phyloP scores from a whole-genome alignment of 1,284 basidiomycete species.

The Pseudozyma hubeiensis region DNA sequence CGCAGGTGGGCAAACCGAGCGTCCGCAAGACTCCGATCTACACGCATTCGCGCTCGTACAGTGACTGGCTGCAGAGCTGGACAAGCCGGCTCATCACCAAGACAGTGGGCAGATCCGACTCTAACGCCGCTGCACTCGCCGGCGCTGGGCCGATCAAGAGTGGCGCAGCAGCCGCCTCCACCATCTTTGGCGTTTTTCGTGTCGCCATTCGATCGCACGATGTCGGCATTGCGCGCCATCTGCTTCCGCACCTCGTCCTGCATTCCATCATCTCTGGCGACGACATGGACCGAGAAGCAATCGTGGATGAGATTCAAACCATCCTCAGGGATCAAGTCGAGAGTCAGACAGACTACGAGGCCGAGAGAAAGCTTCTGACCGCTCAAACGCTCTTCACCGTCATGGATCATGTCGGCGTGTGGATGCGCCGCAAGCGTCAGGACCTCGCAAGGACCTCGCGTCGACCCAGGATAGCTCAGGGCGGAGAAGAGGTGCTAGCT shows the following conservation, averaged over 20 bases:
- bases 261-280: constrained; percentile 84
- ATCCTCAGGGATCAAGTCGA: constrained; percentile 88
- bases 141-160: constrained; percentile 60
- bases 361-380: constrained; percentile 60
- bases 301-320: constrained; percentile 81
- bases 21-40: constrained; percentile 73
- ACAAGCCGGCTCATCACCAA: constrained; percentile 80
- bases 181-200: constrained; percentile 84
- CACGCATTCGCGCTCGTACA: constrained; percentile 79
- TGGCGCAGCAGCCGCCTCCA: constrained; percentile 61
- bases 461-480: constrained; percentile 27
- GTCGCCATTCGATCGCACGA: constrained; percentile 87
- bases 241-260: constrained; percentile 91
- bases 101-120: constrained; percentile 66
- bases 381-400: constrained; percentile 91
- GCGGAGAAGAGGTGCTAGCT: constrained; percentile 55
- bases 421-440: constrained; percentile 75
- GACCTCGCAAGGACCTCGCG: constrained; percentile 47
- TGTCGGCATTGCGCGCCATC: constrained; percentile 86
- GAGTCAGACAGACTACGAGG: constrained; percentile 43
- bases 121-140: constrained; percentile 16
- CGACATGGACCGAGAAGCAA: constrained; percentile 73
- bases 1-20: constrained; percentile 48
- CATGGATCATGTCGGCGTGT: constrained; percentile 93
- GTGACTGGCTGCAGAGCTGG: constrained; percentile 97